Conservation (phyloP, 331 rosid species). For the Prunus yedoensis region DNA sequence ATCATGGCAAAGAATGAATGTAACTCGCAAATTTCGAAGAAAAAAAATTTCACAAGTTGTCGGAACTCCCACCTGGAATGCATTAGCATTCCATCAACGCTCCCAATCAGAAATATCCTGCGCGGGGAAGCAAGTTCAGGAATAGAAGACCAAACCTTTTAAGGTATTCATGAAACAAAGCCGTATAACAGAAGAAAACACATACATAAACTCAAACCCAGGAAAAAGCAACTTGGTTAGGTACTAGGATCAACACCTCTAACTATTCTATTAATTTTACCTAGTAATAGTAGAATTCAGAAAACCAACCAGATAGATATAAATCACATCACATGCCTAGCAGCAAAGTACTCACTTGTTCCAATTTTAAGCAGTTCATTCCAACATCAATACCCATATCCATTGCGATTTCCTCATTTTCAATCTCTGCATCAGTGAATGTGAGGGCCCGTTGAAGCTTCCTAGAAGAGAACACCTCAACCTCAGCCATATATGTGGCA, state of each 20-base stretch:
- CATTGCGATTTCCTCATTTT: constrained; percentile 41
- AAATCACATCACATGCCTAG: constrained; percentile 8
- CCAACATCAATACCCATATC: constrained; percentile 28
- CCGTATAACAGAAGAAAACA: background rate
- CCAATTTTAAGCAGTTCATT: constrained; percentile 29
- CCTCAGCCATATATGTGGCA: constrained; percentile 78
- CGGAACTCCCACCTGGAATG: constrained; percentile 12
- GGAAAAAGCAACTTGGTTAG: background rate
- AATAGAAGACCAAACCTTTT: background rate
- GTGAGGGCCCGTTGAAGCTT: constrained; percentile 86
- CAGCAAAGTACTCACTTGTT: constrained; percentile 32
- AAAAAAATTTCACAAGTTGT: constrained; percentile 22
- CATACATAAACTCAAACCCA: background rate
- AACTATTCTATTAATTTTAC: background rate
- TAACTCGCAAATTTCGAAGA: background rate
- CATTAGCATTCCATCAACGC: constrained; percentile 26
- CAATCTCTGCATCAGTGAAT: constrained; percentile 86
- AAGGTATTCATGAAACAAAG: background rate
- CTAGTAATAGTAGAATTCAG: background rate
- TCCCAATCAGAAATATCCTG: constrained; percentile 41
- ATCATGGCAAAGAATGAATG: constrained; percentile 24
- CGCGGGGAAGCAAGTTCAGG: constrained; percentile 21
- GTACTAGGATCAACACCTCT: background rate
- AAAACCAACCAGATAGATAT: background rate
- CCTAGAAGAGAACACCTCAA: constrained; percentile 84